Base-by-base conservation (phyloP, 495 filamentous ascomycete species). In the Aspergillus heteromorphus region DNA sequence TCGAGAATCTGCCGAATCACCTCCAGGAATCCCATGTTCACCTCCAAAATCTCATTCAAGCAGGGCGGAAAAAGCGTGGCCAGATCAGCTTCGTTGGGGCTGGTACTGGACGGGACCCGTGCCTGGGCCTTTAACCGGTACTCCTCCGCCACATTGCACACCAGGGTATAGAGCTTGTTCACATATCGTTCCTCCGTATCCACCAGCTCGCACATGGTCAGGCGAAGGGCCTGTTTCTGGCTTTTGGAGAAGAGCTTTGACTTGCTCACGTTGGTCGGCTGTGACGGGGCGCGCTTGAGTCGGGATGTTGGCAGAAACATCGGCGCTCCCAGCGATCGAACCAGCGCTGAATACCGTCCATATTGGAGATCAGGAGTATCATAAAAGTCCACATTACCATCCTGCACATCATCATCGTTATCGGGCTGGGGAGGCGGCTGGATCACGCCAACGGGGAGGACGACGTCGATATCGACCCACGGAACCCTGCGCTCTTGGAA, bases 151-250 rank as follows among this genome's bases (percentile, higher is more conserved):
- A 96, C 80, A 56, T 83, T 82, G 49, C 87, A 83, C 40, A 95
- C 84, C 43, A 98, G 74, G 42, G 91, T 86, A 56, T 87, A 82
- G 31, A 97, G 61, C 63, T 96, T 95, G 64, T 78, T 74, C 29
- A 97, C 90, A 69, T 97, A 99, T 61, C 88, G 83, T 62, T 92
- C 89, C 70, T 99, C 93, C 0, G 93, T 99, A 61, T 95, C 89
- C 21, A 95, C 80, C 53, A 97, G 65, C 66, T 99, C 93, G 58
- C 84, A 87, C 83, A 99, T 87, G 63, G 95, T 91, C 56, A 89
- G 83, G 48, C 91, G 84, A 52, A 97, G 68, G 38, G 85, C 84
- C 50, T 91, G 81, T 63, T 95, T 92, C 62, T 96, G 89, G 41
- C 85, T 83, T 62, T 85, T 85, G 6, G 85, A 80, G 58, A 96